Evolutionary conservation across 2,329 filamentous ascomycete species (phyloP), one percentile per base, ranked within the genome.

Genomic region (Rachicladosporium sp.): DNA sequence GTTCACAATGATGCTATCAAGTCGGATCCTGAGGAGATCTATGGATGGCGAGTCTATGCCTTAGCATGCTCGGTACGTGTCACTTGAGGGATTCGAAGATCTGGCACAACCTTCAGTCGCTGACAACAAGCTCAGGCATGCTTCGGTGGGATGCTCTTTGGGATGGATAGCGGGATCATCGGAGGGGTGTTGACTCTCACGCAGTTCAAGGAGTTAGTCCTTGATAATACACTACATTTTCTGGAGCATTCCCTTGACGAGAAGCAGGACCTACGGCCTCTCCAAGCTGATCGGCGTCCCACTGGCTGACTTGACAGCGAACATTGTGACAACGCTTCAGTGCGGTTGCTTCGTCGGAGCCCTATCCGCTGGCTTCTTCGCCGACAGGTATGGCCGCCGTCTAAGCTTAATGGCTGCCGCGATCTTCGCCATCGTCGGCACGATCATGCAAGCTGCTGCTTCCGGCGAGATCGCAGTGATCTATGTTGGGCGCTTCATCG

Each of bases 1-100:
- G 70, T 81, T 50, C 73, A 73, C 59, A 83, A 83, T 65, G 77
- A 84, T 57, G 74, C 80, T 33, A 82, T 84, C 73, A 76, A 71
- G 53, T 60, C 64, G 29, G 79, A 83, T 53, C 79, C 79, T 11
- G 66, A 69, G 12, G 72, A 80, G 55, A 76, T 82, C 43, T 82
- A 82, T 60, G 76, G 77, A 52, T 82, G 78, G 78, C 71, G 78
- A 41, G 76, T 80, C 21, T 74, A 79, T 46, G 69, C 69, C 41
- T 65, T 81, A 48, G 76, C 76, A 36, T 76, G 68, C 53, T 76
- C 75, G 48, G 47, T 41, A 41, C 43, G 85, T 85, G 61, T 85
- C 83, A 50, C 73, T 19, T 19, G 15, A 19, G 15, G 15, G 5
- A 19, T 19, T 19, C 15, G 15, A 19, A 19, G 15, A 19, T 19